Percentiles rank a stretch among this genome's conserved stretches.
These are phyloP conservation scores for Olyra latifolia DNA, from an alignment of 176 grass and related monocot species.

Conservation along the genomic window DNA sequence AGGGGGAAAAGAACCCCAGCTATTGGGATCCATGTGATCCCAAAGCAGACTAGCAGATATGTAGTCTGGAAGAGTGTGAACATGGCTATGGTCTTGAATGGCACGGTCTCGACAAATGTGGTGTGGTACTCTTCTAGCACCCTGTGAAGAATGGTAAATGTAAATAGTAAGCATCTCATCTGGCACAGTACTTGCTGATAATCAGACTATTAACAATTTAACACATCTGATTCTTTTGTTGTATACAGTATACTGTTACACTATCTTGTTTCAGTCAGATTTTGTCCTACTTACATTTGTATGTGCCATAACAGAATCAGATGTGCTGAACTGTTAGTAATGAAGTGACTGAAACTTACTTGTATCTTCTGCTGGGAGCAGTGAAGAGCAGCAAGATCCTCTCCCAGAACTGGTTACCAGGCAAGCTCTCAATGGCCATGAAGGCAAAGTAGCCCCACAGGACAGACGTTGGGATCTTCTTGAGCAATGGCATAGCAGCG, in stretches of 20 bases:
- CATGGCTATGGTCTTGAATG: conserved; percentile 87
- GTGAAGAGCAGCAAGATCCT: conserved; percentile 93
- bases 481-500: conserved; percentile 88
- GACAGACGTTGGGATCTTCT: conserved; percentile 92
- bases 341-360: conserved; percentile 51
- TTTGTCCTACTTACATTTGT: neutral
- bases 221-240: neutral
- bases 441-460: conserved; percentile 99
- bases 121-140: conserved; percentile 93
- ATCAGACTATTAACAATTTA: neutral
- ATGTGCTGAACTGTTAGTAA: neutral
- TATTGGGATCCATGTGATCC: conserved; percentile 98
- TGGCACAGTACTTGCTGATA: neutral
- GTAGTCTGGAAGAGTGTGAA: conserved; percentile 92
- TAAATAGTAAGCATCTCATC: conserved; percentile 22
- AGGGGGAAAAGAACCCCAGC: conserved; percentile 97
- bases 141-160: conserved; percentile 50
- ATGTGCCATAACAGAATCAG: neutral
- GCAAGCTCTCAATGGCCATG: conserved; percentile 99
- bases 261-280: neutral
- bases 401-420: conserved; percentile 99
- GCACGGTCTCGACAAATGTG: conserved; percentile 92
- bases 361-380: conserved; percentile 94
- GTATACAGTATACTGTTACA: neutral
- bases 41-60: conserved; percentile 87